Base-by-base conservation (phyloP, 192 early-diverging fungal genomes). In the Coemansia sp. region DNA sequence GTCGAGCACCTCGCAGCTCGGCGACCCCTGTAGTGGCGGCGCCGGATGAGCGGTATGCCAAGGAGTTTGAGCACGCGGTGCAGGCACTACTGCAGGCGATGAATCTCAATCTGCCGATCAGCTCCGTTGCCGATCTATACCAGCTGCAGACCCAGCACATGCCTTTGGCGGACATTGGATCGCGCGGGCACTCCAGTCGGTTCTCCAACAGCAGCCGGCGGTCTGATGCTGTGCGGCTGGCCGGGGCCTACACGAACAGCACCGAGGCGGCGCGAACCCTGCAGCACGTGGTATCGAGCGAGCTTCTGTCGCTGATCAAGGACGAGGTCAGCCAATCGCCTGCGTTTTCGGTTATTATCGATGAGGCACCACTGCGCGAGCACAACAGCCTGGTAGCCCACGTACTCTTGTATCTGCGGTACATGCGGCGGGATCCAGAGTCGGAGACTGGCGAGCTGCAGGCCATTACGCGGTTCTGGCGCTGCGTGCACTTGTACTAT, bases 271-370 rank as follows among this genome's bases (percentile, higher is more conserved):
- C 77, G 21, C 69, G 72, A 12, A 55, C 60, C 3, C 59, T 80
- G 72, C 77, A 80, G 66, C 77, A 80, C 43, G 77, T 80, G 11
- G 77, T 80, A 25, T 80, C 77, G n/a, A 80, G 77, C 47, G 77
- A 80, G 65, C 71, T 80, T 3, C 47, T 80, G 52, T 80, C 77
- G 58, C 66, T 80, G 16, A 38, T 80, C 59, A 80, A 80, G 41
- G 77, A 80, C 66, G 77, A 80, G 56, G 77, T 80, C 35, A 80
- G 77, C 66, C 72, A 80, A 48, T 80, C 77, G 62, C 77, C 77
- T 0, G 77, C 77, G 3, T 80, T 75, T n/a, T 80, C 77, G 5
- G 73, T 80, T 0, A 75, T 80, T 38, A 80, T 80, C 31, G 77
- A 80, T 50, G 73, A 80, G 69, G 77, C 77, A 20, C 77, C 77